Percentiles rank a stretch among this genome's conserved stretches.
Evolutionary conservation across 2,329 filamentous ascomycete genomes (phyloP).

Genomic region (Venturia carpophila): DNA sequence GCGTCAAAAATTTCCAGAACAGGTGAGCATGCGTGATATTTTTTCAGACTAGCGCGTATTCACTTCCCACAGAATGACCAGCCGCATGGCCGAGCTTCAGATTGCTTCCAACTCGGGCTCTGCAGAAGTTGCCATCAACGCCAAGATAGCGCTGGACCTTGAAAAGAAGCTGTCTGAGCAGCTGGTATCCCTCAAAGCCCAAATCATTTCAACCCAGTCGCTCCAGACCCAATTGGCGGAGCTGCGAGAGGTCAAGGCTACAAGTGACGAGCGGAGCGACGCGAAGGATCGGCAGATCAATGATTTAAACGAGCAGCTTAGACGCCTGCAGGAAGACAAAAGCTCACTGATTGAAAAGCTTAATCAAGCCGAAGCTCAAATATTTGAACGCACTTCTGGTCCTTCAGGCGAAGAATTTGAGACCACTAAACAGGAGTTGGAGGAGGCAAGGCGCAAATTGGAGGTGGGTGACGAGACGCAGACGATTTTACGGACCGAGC

Average conservation of each 20-base stretch:
- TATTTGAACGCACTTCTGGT: not conserved
- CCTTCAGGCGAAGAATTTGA: not conserved
- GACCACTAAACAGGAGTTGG: constrained; percentile 2
- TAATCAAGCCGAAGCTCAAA: constrained; percentile 8
- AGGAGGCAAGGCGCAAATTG: constrained; percentile 1
- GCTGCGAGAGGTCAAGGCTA: constrained; percentile 6
- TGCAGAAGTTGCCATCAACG: not conserved
- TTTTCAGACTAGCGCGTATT: not conserved
- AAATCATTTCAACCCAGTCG: not conserved
- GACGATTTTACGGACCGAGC: not conserved
- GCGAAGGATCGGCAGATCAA: constrained; percentile 2
- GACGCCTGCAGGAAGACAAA: constrained; percentile 2
- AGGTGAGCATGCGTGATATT: not conserved
- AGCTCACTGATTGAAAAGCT: not conserved
- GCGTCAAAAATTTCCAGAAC: not conserved
- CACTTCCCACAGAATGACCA: not conserved
- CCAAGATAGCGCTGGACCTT: constrained; percentile 3
- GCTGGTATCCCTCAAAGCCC: not conserved
- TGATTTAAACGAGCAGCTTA: constrained; percentile 13
- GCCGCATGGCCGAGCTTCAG: constrained; percentile 2
- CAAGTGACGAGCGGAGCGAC: constrained; percentile 15
- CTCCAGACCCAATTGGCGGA: constrained; percentile 8
- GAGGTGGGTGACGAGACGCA: constrained; percentile 3
- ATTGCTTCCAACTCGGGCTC: not conserved
- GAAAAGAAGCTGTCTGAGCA: constrained; percentile 12